Percentiles rank a stretch among this genome's conserved stretches.
phyloP scores from a whole-genome alignment of 1,284 basidiomycete genomes.

The Papiliotrema fonsecae region DNA sequence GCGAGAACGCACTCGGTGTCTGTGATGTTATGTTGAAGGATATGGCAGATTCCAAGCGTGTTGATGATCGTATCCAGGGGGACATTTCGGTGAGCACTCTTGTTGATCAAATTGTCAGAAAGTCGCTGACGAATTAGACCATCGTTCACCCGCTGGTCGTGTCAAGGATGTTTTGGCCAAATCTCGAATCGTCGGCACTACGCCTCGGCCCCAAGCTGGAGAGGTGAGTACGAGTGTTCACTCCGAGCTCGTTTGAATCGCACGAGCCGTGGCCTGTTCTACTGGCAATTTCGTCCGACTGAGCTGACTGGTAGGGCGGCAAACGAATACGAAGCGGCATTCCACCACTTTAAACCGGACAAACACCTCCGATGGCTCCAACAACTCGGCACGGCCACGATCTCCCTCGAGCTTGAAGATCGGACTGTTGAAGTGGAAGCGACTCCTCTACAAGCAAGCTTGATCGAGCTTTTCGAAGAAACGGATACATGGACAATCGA shows the following conservation, averaged over 20 bases:
- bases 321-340: constrained; percentile 69
- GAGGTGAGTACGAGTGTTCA: constrained; percentile 57
- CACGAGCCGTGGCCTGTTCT: background rate
- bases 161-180: constrained; percentile 89
- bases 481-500: constrained; percentile 53
- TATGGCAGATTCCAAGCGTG: constrained; percentile 85
- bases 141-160: constrained; percentile 80
- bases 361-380: constrained; percentile 82
- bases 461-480: constrained; percentile 77
- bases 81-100: constrained; percentile 61
- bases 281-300: background rate
- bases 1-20: constrained; percentile 79
- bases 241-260: too few relatives aligned
- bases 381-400: constrained; percentile 71
- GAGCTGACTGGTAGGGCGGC: constrained; percentile 56
- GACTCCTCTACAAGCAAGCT: constrained; percentile 78
- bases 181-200: constrained; percentile 66
- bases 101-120: background rate
- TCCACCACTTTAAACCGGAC: constrained; percentile 76
- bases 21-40: constrained; percentile 97
- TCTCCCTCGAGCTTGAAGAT: constrained; percentile 76
- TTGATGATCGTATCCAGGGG: constrained; percentile 75
- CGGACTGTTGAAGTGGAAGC: constrained; percentile 69
- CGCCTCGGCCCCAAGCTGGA: constrained; percentile 77
- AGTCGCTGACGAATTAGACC: constrained; percentile 51